A percentile compares a stretch with the other conserved stretches of the same genome.
Conservation (phyloP, 495 filamentous ascomycete genomes). For the Cercophora newfieldiana region DNA sequence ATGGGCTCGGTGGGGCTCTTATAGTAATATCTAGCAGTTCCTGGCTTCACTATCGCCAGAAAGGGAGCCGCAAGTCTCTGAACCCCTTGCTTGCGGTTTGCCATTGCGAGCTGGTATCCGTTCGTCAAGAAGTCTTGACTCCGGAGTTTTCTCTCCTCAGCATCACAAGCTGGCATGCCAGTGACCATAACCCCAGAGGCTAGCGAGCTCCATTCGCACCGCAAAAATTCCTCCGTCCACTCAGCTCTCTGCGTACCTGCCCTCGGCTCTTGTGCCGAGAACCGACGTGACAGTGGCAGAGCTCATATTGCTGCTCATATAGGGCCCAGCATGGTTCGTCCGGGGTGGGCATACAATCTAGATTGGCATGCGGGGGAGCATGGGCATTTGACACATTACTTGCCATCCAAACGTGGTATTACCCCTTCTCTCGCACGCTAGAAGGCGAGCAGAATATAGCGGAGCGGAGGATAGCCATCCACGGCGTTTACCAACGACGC, state of each 20-base stretch:
- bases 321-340: background rate
- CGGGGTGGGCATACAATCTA: constrained; percentile 11
- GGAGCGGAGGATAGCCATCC: background rate
- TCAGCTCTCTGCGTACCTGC: background rate
- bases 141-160: background rate
- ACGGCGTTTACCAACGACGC: background rate
- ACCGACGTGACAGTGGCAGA: background rate
- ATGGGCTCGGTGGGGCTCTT: constrained; percentile 9
- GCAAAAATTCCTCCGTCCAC: background rate
- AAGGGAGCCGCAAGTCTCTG: background rate
- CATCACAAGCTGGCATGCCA: background rate
- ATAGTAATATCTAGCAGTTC: constrained; percentile 1
- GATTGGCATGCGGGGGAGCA: constrained; percentile 29
- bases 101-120: background rate
- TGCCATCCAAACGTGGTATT: background rate
- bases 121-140: background rate
- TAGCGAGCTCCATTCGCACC: background rate
- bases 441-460: constrained; percentile 3
- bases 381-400: background rate
- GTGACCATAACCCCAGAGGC: background rate
- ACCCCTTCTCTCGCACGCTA: background rate
- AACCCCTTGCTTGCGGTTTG: background rate
- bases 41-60: background rate
- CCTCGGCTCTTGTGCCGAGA: constrained; percentile 7
- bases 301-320: constrained; percentile 29